phyloP scores from a whole-genome alignment of 2,329 filamentous ascomycete species.

The Trichoderma atrobrunneum region DNA sequence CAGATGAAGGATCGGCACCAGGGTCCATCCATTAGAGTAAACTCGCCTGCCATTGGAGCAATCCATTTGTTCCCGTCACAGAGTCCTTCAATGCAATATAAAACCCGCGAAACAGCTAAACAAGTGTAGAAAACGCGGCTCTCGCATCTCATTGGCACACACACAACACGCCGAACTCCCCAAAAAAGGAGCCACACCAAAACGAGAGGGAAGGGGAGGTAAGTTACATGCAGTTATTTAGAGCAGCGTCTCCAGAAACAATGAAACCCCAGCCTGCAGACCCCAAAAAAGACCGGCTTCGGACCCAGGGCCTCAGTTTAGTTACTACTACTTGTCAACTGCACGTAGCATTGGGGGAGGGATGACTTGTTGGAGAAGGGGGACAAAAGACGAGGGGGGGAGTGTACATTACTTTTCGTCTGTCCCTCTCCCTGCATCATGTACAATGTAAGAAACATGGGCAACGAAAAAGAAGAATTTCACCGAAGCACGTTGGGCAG shows the following conservation, averaged over 20 bases:
- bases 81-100: not conserved
- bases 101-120: not conserved
- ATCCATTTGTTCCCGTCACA: not conserved
- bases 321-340: not conserved
- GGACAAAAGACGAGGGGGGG: not conserved
- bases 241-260: not conserved
- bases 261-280: slow-evolving; percentile 14
- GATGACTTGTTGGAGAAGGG: not conserved
- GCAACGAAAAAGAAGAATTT: not conserved
- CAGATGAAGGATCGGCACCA: slow-evolving; percentile 8
- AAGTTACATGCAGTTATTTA: not conserved
- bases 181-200: not conserved
- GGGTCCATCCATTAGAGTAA: not conserved
- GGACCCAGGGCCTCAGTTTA: not conserved
- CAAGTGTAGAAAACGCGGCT: not conserved
- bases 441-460: not conserved
- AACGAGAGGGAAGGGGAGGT: no score
- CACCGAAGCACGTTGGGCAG: slow-evolving; percentile 9
- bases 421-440: not conserved
- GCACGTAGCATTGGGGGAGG: not conserved
- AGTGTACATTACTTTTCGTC: not conserved
- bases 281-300: not conserved
- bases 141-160: not conserved
- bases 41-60: not conserved
- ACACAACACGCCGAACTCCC: not conserved